phyloP scores from a whole-genome alignment of 768 basidiomycete genomes.

The Boletus tylopilopsis region DNA sequence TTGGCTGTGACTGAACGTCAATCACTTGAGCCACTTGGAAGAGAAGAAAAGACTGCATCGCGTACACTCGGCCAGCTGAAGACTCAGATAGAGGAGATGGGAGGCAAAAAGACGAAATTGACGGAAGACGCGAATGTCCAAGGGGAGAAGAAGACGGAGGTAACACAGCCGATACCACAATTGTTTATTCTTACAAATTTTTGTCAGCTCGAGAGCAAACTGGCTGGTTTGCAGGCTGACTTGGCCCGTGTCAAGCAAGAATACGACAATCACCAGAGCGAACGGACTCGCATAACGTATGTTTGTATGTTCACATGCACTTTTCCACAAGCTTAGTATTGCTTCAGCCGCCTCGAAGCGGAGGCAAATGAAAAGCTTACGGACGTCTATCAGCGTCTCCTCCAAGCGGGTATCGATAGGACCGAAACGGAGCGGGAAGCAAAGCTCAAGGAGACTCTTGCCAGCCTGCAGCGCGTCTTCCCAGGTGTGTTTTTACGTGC shows the following conservation, averaged over 20 bases:
- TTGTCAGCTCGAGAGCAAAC: conserved; percentile 53
- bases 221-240: conserved; percentile 53
- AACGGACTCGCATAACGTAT: conserved; percentile 75
- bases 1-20: conserved; percentile 88
- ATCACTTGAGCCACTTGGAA: conserved; percentile 68
- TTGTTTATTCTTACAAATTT: neutral
- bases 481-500: conserved; percentile 50
- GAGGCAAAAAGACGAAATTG: conserved; percentile 54
- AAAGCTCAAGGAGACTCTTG: conserved; percentile 81
- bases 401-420: conserved; percentile 87
- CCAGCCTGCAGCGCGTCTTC: conserved; percentile 83
- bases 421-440: conserved; percentile 82
- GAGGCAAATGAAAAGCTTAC: conserved; percentile 92
- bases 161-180: conserved; percentile 17
- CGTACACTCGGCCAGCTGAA: conserved; percentile 62
- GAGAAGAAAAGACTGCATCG: conserved; percentile 75
- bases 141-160: conserved; percentile 55
- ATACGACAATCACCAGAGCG: conserved; percentile 80
- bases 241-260: conserved; percentile 69
- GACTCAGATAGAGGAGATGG: conserved; percentile 65
- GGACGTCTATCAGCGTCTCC: conserved; percentile 74
- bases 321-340: neutral
- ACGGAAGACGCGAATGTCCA: conserved; percentile 49
- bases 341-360: conserved; percentile 74
- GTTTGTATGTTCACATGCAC: neutral